These are phyloP conservation scores for Gymnopilus junonius DNA, from an alignment of 768 basidiomycete genomes.

Conservation along the genomic window DNA sequence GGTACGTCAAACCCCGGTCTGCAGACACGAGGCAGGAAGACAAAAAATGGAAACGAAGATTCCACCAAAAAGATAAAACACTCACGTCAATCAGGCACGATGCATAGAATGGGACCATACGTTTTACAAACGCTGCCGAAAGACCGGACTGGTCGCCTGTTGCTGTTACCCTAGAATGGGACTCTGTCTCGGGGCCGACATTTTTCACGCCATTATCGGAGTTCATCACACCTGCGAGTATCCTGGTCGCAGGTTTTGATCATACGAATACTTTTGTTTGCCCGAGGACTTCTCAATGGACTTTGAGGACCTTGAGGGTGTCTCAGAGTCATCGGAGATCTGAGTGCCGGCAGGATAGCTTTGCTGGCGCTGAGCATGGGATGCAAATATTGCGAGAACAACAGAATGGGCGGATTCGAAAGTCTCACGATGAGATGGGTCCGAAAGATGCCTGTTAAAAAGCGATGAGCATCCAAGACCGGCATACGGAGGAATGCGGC, in stretches of 20 bases:
- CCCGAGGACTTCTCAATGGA: background rate
- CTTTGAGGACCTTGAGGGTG: background rate
- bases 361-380: constrained; percentile 50
- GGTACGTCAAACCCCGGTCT: constrained; percentile 2
- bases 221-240: constrained; percentile 11
- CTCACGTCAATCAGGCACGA: constrained; percentile 71
- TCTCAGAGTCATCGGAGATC: constrained; percentile 6
- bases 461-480: constrained; percentile 3
- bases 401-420: constrained; percentile 90
- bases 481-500: background rate
- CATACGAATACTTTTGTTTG: constrained; percentile 4
- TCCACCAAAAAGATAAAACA: constrained; percentile 1
- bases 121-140: constrained; percentile 48
- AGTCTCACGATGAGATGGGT: constrained; percentile 68
- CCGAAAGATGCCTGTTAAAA: constrained; percentile 57
- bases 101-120: constrained; percentile 76
- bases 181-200: constrained; percentile 18
- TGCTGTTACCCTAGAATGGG: background rate
- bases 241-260: constrained; percentile 5
- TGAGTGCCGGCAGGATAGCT: constrained; percentile 19
- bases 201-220: constrained; percentile 10
- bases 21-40: background rate
- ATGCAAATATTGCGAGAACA: constrained; percentile 73
- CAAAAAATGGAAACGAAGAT: constrained; percentile 7
- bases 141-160: constrained; percentile 16